Conservation (phyloP, 2,329 filamentous ascomycete genomes). For the Teratosphaeria destructans region DNA sequence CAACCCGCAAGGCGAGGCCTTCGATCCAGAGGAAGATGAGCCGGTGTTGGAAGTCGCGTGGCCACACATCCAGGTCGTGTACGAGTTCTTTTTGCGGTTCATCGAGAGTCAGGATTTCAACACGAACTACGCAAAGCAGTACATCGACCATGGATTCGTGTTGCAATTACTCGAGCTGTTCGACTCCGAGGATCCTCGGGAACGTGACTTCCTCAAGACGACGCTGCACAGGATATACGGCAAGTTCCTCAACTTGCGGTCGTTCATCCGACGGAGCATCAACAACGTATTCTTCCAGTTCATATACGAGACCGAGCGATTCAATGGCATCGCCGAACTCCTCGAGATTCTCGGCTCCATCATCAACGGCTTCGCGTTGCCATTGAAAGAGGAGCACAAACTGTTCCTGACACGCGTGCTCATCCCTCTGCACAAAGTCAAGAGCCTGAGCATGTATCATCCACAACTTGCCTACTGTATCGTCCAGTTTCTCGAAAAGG, state of each 20-base stretch:
- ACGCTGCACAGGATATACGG: constrained; percentile 96
- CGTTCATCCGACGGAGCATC: constrained; percentile 94
- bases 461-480: constrained; percentile 98
- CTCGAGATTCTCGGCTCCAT: constrained; percentile 96
- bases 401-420: constrained; percentile 89
- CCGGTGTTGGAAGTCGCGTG: constrained; percentile 95
- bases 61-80: constrained; percentile 98
- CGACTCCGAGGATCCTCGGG: constrained; percentile 92
- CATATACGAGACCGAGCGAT: constrained; percentile 94
- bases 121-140: constrained; percentile 97
- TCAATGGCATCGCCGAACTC: constrained; percentile 95
- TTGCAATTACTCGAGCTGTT: constrained; percentile 92
- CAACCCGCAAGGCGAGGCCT: constrained; percentile 95
- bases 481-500: constrained; percentile 96
- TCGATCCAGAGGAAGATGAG: constrained; percentile 97
- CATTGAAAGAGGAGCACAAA: constrained; percentile 97
- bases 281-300: constrained; percentile 99
- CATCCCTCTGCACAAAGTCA: constrained; percentile 92
- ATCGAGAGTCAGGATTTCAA: constrained; percentile 99
- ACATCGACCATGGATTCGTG: constrained; percentile 97
- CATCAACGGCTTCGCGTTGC: constrained; percentile 95
- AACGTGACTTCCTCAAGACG: constrained; percentile 95
- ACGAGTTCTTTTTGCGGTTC: constrained; percentile 97
- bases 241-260: constrained; percentile 95
- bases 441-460: constrained; percentile 99